Evolutionary conservation across 2,329 filamentous ascomycete species (phyloP).

Genomic region (Fusarium palustre): DNA sequence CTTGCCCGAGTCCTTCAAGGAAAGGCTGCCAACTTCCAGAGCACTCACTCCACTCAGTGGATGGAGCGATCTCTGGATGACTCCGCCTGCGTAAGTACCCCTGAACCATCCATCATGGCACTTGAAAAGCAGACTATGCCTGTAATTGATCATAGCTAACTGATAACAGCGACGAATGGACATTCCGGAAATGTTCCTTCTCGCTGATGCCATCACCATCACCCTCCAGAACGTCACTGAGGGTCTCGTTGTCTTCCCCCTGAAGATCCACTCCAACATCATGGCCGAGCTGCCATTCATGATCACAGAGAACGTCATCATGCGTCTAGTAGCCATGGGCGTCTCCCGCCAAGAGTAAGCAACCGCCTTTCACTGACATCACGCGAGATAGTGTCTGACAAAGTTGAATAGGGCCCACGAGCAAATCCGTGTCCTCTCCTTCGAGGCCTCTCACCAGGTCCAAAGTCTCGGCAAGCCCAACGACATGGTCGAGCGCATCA

Average conservation of each 20-base stretch:
- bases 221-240: slow-evolving; percentile 38
- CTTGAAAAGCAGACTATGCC: background rate
- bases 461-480: slow-evolving; percentile 36
- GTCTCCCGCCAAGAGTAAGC: slow-evolving; percentile 30
- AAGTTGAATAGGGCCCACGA: slow-evolving; percentile 21
- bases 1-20: slow-evolving; percentile 21
- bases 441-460: slow-evolving; percentile 32
- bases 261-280: slow-evolving; percentile 17
- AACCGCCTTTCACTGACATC: no score
- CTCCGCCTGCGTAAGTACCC: slow-evolving; percentile 4
- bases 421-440: slow-evolving; percentile 37
- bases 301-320: slow-evolving; percentile 40
- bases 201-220: slow-evolving; percentile 30
- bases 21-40: slow-evolving; percentile 20
- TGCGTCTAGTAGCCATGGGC: slow-evolving; percentile 32
- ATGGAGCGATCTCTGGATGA: slow-evolving; percentile 33
- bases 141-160: background rate
- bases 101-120: background rate
- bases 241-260: slow-evolving; percentile 39
- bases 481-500: slow-evolving; percentile 36
- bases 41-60: slow-evolving; percentile 25
- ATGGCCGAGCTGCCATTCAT: slow-evolving; percentile 34
- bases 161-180: slow-evolving; percentile 12
- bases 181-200: slow-evolving; percentile 35
- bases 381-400: background rate